Percentiles rank a stretch among this genome's conserved stretches.
These are phyloP conservation scores for Penicillium fuscoglaucum DNA, from an alignment of 2,329 filamentous ascomycete genomes.

Conservation along the genomic window DNA sequence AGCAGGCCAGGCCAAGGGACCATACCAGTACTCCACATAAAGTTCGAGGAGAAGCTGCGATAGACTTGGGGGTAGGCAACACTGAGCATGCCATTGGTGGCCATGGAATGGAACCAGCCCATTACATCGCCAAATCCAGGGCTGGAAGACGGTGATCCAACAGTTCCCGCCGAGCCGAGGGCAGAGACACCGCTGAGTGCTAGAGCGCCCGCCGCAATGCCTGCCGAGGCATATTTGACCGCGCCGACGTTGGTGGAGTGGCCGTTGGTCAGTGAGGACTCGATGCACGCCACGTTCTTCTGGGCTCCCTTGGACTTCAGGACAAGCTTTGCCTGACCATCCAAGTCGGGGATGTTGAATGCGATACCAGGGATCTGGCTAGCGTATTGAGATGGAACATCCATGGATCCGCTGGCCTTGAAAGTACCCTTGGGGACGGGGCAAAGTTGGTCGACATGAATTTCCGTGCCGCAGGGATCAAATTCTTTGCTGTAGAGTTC, in stretches of 20 bases:
- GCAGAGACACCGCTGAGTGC: slow-evolving; percentile 71
- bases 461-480: slow-evolving; percentile 72
- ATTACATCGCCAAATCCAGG: slow-evolving; percentile 85
- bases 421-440: slow-evolving; percentile 79
- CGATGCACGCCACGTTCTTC: slow-evolving; percentile 74
- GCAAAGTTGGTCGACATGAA: slow-evolving; percentile 72
- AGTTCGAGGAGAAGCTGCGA: slow-evolving; percentile 86
- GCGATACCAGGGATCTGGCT: slow-evolving; percentile 81
- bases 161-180: slow-evolving; percentile 59
- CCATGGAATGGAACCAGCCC: slow-evolving; percentile 89
- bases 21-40: slow-evolving; percentile 84
- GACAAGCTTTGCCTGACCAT: slow-evolving; percentile 77
- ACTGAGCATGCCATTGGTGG: slow-evolving; percentile 94
- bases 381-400: slow-evolving; percentile 70
- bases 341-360: slow-evolving; percentile 86
- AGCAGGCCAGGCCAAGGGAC: slow-evolving; percentile 82
- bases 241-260: slow-evolving; percentile 74
- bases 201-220: slow-evolving; percentile 81
- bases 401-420: slow-evolving; percentile 67
- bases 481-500: slow-evolving; percentile 77
- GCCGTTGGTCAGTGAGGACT: slow-evolving; percentile 80
- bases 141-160: slow-evolving; percentile 66
- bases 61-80: slow-evolving; percentile 86
- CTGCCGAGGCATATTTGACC: slow-evolving; percentile 80
- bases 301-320: slow-evolving; percentile 63